These are phyloP conservation scores for Mycena floridula DNA, from an alignment of 768 basidiomycete genomes.

Conservation along the genomic window DNA sequence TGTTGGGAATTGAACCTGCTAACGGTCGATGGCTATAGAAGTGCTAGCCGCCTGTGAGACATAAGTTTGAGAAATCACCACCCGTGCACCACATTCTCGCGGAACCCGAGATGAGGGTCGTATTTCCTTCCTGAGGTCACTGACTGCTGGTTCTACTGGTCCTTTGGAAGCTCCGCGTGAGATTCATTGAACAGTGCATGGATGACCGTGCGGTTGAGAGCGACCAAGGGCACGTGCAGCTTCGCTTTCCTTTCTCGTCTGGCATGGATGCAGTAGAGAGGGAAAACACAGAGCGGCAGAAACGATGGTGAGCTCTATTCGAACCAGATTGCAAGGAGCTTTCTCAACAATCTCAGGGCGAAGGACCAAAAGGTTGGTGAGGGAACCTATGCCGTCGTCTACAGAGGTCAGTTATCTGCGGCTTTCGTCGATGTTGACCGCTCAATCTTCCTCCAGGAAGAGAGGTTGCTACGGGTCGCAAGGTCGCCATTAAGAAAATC, in stretches of 20 bases:
- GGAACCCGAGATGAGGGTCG: too few relatives aligned
- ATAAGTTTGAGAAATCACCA: too few relatives aligned
- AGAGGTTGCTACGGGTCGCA: slow-evolving; percentile 68
- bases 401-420: slow-evolving; percentile 59
- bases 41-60: too few relatives aligned
- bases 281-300: slow-evolving; percentile 69
- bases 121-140: too few relatives aligned
- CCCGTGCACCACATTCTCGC: too few relatives aligned
- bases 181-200: not conserved
- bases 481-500: slow-evolving; percentile 97
- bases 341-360: slow-evolving; percentile 38
- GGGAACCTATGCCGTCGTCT: slow-evolving; percentile 95
- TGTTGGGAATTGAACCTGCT: too few relatives aligned
- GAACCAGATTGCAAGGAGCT: slow-evolving; percentile 4
- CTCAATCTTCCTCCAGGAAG: slow-evolving; percentile 41
- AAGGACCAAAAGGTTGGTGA: slow-evolving; percentile 83
- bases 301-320: slow-evolving; percentile 44
- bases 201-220: not conserved
- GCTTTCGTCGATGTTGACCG: not conserved
- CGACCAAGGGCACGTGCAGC: not conserved
- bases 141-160: not conserved
- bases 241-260: not conserved
- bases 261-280: slow-evolving; percentile 79
- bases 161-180: not conserved
- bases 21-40: too few relatives aligned